Evolutionary conservation across 306 rosid genomes (phyloP), one percentile per base, ranked within the genome.

Genomic region (Cyamopsis tetragonoloba): DNA sequence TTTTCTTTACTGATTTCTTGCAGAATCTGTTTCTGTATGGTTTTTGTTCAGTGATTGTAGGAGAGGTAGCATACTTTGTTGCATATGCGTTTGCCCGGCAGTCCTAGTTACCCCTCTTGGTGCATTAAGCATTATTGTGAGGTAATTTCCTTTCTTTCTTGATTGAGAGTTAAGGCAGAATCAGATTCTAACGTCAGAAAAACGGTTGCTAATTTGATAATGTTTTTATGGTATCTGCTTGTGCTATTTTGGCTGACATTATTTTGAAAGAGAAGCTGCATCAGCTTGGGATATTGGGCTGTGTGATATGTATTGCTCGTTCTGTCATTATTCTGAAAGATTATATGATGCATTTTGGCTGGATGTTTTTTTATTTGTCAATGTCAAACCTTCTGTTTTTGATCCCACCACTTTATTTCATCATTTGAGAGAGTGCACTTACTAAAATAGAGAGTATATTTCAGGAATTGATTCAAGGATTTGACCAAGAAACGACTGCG

Each of bases 21-120:
- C 78, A 76, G 80, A 78, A 78, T 54, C 43, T 80, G n/a, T 80
- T 83, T 61, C 79, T 72, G 34, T 81, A 18, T 76, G 71, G 71
- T 77, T 63, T 82, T 81, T 62, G 76, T 84, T 49, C 80, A 91
- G 97, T 91, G 97, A 78, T 91, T 78, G 88, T 83, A 30, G 97
- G 97, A 62, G 96, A 88, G 83, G 66, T 82, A 61, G 96, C 96
- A 47, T 88, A 91, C 65, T 91, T 91, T 59, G 67, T 82, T 66
- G 97, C 97, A 0, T 91, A 91, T 72, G 97, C 96, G 30, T 91
- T 88, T 84, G 91, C 97, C 97, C 97, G 1, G 96, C 96, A 22
- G 86, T 91, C 46, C 88, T 91, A 13, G 97, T 91, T 61, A 88
- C 97, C 22, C 97, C 97, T 28, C 95, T 91, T 7, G 97, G 97